Evolutionary conservation across 2,329 filamentous ascomycete genomes (phyloP).

Genomic region (Calonectria ilicicola): DNA sequence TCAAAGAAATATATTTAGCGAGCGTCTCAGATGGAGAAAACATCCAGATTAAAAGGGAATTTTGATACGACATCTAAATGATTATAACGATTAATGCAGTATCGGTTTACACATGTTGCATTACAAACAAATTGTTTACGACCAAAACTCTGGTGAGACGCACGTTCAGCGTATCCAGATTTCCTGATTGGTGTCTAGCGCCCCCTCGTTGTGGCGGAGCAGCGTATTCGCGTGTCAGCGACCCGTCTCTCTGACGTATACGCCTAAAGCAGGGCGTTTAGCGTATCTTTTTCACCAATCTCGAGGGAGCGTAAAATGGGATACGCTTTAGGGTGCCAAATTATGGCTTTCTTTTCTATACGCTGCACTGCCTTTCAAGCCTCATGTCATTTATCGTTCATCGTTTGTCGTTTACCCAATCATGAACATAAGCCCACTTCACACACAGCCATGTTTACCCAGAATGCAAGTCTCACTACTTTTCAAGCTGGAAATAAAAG

Average conservation of each 20-base stretch:
- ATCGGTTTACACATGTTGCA: no score
- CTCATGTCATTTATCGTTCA: background rate
- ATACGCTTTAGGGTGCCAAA: background rate
- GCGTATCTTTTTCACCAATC: background rate
- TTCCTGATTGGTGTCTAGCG: background rate
- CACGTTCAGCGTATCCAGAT: background rate
- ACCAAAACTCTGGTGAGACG: background rate
- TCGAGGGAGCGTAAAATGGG: background rate
- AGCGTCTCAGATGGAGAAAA: background rate
- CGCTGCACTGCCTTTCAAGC: background rate
- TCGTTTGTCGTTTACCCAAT: background rate
- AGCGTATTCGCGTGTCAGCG: conserved; percentile 7
- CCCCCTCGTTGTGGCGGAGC: background rate
- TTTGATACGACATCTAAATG: background rate
- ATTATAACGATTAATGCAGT: background rate
- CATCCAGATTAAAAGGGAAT: background rate
- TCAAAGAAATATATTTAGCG: conserved; percentile 9
- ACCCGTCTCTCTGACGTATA: background rate
- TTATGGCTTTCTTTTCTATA: background rate
- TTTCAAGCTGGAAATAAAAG: background rate
- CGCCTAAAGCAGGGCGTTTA: background rate
- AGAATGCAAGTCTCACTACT: background rate
- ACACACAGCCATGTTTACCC: background rate
- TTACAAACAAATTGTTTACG: background rate
- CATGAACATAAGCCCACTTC: no score